A percentile compares a stretch with the other conserved stretches of the same genome.
phyloP scores from a whole-genome alignment of 257 asterid genomes.

The Paraleonurus japonicus region DNA sequence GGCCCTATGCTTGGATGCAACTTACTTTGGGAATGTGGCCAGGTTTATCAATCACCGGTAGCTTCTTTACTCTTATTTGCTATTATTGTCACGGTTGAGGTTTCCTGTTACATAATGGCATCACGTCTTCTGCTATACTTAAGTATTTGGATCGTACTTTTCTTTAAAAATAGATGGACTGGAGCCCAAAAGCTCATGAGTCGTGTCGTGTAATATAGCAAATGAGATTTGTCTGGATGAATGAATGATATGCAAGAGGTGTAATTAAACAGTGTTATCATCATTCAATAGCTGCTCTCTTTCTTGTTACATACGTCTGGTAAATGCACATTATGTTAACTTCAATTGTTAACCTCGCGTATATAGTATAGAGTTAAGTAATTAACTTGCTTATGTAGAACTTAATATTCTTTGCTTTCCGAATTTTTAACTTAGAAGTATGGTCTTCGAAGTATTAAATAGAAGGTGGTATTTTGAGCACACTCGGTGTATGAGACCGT shows the following conservation, averaged over 20 bases:
- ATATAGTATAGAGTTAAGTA: neutral
- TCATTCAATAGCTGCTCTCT: neutral
- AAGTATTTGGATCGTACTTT: too few relatives aligned
- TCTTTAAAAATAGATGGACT: too few relatives aligned
- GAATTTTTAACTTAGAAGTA: neutral
- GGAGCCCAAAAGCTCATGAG: too few relatives aligned
- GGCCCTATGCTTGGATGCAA: slow-evolving; percentile 75
- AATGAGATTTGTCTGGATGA: neutral
- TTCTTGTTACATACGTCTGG: neutral
- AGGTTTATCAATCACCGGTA: slow-evolving; percentile 77
- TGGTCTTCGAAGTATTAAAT: neutral
- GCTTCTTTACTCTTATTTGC: neutral
- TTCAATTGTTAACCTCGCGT: neutral
- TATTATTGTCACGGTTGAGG: neutral
- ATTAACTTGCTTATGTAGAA: neutral
- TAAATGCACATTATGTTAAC: neutral
- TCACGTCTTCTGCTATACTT: neutral
- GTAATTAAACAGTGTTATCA: neutral
- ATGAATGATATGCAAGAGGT: neutral
- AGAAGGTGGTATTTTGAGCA: too few relatives aligned
- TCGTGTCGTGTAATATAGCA: too few relatives aligned
- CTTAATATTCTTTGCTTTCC: too few relatives aligned
- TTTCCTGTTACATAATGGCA: neutral
- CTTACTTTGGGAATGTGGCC: slow-evolving; percentile 63
- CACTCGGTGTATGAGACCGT: too few relatives aligned